phyloP scores from a whole-genome alignment of 345 rosid genomes.

The Sisymbrium irio region DNA sequence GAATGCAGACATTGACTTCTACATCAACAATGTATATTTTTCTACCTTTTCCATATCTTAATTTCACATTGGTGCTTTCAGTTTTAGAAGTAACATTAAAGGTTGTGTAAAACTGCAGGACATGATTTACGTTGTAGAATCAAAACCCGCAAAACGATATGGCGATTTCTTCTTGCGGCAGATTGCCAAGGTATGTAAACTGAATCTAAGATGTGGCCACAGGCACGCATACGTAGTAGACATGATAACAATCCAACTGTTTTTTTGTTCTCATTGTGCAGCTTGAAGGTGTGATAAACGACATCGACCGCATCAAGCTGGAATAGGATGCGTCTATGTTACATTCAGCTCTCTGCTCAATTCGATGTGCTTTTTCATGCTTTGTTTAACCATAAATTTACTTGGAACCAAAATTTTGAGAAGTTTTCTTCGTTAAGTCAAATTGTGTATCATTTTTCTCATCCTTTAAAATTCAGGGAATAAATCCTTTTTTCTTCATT shows the following conservation, averaged over 20 bases:
- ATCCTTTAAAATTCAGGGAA: background rate
- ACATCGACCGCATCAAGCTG: conserved; percentile 75
- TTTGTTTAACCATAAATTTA: background rate
- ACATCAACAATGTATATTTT: conserved; percentile 65
- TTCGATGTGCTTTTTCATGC: background rate
- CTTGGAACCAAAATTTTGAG: background rate
- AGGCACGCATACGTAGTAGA: background rate
- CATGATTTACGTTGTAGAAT: conserved; percentile 74
- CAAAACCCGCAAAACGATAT: conserved; percentile 65
- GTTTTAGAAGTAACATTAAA: background rate
- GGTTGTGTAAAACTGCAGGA: conserved; percentile 50
- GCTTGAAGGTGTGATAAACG: conserved; percentile 89
- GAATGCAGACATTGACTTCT: conserved; percentile 92
- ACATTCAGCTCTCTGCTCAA: background rate
- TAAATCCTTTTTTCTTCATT: too few relatives aligned
- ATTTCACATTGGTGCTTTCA: background rate
- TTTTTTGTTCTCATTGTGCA: conserved; percentile 24
- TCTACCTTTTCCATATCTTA: background rate
- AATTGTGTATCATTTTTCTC: background rate
- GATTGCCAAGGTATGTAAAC: conserved; percentile 67
- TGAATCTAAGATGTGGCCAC: background rate
- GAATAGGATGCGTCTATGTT: conserved; percentile 37
- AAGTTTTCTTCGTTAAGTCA: background rate
- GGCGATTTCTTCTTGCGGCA: conserved; percentile 94
- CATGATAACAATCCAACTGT: background rate